Evolutionary conservation across 108 stramenopile genomes (phyloP).

Genomic region (Conticribra weissflogii): DNA sequence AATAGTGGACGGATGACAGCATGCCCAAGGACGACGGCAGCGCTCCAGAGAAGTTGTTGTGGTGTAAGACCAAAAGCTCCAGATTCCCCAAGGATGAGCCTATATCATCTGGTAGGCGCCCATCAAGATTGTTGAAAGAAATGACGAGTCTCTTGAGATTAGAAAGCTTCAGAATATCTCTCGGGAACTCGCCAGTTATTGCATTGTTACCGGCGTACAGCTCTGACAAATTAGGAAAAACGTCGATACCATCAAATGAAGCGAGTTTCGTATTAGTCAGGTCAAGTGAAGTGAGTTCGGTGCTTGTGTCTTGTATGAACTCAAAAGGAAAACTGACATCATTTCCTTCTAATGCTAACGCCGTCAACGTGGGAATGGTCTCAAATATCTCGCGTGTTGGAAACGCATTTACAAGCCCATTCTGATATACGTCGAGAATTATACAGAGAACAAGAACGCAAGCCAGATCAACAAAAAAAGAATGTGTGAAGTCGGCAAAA

Average conservation of each 20-base stretch:
- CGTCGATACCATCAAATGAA: slow-evolving; percentile 24
- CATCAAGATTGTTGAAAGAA: slow-evolving; percentile 52
- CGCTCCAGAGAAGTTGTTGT: slow-evolving; percentile 25
- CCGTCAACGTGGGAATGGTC: slow-evolving; percentile 17
- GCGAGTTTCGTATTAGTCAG: slow-evolving; percentile 27
- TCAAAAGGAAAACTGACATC: slow-evolving; percentile 27
- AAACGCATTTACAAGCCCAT: slow-evolving; percentile 14
- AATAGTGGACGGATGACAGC: slow-evolving; percentile 21
- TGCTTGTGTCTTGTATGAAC: neutral
- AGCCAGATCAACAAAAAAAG: neutral
- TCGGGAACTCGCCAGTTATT: slow-evolving; percentile 42
- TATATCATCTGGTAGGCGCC: slow-evolving; percentile 54
- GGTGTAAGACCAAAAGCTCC: slow-evolving; percentile 12
- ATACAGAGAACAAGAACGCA: too few relatives aligned
- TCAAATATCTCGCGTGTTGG: slow-evolving; percentile 17
- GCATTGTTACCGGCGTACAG: slow-evolving; percentile 18
- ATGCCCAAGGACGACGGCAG: slow-evolving; percentile 22
- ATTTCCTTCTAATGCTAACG: slow-evolving; percentile 38
- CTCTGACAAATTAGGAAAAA: slow-evolving; percentile 10
- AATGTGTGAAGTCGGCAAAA: neutral
- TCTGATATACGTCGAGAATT: neutral
- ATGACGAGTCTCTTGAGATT: slow-evolving; percentile 46
- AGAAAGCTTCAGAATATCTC: slow-evolving; percentile 51
- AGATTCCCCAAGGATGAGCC: slow-evolving; percentile 49
- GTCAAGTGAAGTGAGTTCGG: slow-evolving; percentile 23